A percentile compares a stretch with the other conserved stretches of the same genome.
phyloP scores from a whole-genome alignment of 1,284 basidiomycete species.

The Ganoderma multipileum region DNA sequence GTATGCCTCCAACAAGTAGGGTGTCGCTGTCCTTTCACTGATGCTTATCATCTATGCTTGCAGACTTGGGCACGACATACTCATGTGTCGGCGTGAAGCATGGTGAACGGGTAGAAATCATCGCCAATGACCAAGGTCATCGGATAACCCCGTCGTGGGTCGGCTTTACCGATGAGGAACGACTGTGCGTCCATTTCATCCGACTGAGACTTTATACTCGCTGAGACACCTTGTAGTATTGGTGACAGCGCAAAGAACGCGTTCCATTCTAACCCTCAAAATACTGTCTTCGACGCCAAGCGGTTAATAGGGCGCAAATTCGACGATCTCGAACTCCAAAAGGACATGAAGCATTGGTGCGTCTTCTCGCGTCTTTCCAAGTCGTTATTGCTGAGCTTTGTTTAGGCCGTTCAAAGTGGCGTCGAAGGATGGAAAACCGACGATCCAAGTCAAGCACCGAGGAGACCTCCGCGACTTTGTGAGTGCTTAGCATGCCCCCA shows the following conservation, averaged over 20 bases:
- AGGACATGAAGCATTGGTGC: constrained; percentile 85
- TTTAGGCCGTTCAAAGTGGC: constrained; percentile 79
- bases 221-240: constrained; percentile 51
- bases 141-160: constrained; percentile 98
- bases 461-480: constrained; percentile 87
- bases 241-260: constrained; percentile 84
- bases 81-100: constrained; percentile 91
- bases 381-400: constrained; percentile 23
- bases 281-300: constrained; percentile 98
- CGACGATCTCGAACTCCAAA: constrained; percentile 79
- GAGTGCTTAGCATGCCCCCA: constrained; percentile 36
- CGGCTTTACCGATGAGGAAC: constrained; percentile 89
- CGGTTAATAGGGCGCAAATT: constrained; percentile 93
- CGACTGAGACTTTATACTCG: background rate
- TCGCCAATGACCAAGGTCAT: constrained; percentile 97
- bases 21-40: background rate
- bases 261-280: constrained; percentile 85
- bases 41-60: background rate
- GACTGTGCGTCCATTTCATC: constrained; percentile 63
- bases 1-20: constrained; percentile 51
- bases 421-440: constrained; percentile 86
- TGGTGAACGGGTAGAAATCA: constrained; percentile 93
- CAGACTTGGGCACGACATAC: constrained; percentile 85
- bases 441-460: constrained; percentile 86
- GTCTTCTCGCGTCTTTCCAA: constrained; percentile 31